Evolutionary conservation across 257 asterid species (phyloP).

Genomic region (Petunia secreta): DNA sequence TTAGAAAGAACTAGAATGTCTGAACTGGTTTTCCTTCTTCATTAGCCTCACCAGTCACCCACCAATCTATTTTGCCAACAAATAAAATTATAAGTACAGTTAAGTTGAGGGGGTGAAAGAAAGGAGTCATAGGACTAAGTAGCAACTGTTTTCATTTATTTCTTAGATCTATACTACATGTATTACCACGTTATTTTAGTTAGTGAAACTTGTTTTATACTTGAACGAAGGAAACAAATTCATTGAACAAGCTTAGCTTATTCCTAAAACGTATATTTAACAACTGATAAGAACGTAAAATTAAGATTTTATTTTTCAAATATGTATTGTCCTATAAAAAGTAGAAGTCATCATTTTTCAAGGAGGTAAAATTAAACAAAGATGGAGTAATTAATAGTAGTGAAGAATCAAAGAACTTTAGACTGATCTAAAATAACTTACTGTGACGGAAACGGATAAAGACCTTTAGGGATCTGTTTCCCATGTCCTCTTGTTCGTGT

Average conservation of each 20-base stretch:
- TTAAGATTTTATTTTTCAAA: not conserved
- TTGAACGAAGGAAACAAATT: too few species aligned
- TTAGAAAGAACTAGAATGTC: too few species aligned
- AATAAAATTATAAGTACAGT: too few species aligned
- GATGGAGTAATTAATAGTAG: not conserved
- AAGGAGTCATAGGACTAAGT: too few species aligned
- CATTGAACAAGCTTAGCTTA: not conserved
- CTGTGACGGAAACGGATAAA: not conserved
- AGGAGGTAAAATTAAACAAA: not conserved
- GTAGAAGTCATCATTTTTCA: not conserved
- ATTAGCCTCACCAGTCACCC: too few species aligned
- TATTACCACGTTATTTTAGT: too few species aligned
- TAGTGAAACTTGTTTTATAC: too few species aligned
- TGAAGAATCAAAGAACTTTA: not conserved
- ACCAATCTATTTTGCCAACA: too few species aligned
- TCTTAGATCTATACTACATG: too few species aligned
- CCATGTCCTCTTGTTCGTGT: slow-evolving; percentile 10
- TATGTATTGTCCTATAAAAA: not conserved
- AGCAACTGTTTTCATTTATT: too few species aligned
- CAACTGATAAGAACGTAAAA: not conserved
- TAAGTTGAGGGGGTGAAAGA: too few species aligned
- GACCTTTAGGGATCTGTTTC: not conserved
- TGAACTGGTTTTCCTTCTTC: too few species aligned
- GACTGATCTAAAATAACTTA: not conserved
- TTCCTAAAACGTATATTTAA: not conserved